Evolutionary conservation across 2,329 filamentous ascomycete species (phyloP), one percentile per base, ranked within the genome.

Genomic region (Xenoacremonium recifei): DNA sequence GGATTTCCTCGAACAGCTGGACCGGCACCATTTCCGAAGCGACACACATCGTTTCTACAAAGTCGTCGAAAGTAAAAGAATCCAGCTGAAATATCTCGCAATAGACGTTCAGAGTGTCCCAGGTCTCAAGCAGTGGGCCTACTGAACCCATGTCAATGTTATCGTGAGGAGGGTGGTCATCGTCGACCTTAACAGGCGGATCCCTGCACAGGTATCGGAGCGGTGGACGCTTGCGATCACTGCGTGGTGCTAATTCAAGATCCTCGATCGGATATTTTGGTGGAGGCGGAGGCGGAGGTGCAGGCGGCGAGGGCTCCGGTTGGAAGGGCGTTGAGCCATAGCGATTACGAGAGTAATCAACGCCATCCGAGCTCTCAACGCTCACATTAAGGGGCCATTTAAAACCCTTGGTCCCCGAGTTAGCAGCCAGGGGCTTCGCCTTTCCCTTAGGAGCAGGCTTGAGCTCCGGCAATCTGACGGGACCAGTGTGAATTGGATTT

Each of bases 81-180:
- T 99, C 93, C 19, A 99, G 76, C 58, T 89, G 82, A 60, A 95
- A 95, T 15, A 96, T 85, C 58, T 96, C 89, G 60, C 90, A 95
- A 61, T 96, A 96, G n/a, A 99, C 92, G 58, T 96, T 99, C 23
- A 99, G 75, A 0, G 91, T 96, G 56, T 96, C 90, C 93, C 93
- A 99, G 0, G 88, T 89, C 66, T 96, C 92, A 18, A 99, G 69
- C 13, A 97, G 71, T 3, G 82, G 77, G 0, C 91, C 90, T n/a
- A 96, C 80, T 4, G 89, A 92, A 55, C 86, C 82, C 81, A 92
- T 93, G 16, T 84, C 70, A 40, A 97, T 82, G 29, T 83, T 80
- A 13, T 58, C 48, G 11, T 54, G 46, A 2, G 49, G 33, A 3
- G 46, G 37, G 12, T 55, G 50, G 2, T 52, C 53, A 15, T 71